Conservation (phyloP, 179 eudicot genomes). For the Beta lomatogona region DNA sequence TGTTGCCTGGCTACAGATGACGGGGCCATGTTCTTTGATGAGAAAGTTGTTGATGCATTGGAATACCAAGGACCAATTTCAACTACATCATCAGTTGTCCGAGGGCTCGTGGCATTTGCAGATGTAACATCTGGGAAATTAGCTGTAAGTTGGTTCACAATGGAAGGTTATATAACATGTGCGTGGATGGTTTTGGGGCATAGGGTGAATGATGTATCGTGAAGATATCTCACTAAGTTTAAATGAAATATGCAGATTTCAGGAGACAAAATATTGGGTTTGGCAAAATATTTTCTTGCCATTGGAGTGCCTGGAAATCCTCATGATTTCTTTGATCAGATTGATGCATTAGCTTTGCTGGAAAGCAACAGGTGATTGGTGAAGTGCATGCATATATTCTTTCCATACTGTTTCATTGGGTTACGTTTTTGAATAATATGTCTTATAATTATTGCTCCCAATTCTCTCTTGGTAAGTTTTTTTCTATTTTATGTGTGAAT, state of each 20-base stretch:
- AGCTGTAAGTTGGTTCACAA: constrained; percentile 49
- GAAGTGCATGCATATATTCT: background rate
- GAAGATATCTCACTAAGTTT: constrained; percentile 11
- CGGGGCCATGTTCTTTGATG: constrained; percentile 87
- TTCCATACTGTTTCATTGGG: background rate
- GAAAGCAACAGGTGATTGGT: constrained; percentile 59
- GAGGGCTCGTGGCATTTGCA: constrained; percentile 78
- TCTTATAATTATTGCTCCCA: background rate
- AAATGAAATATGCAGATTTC: constrained; percentile 56
- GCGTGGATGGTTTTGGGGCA: background rate
- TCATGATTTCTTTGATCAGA: constrained; percentile 76
- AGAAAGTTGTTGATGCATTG: constrained; percentile 66
- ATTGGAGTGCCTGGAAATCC: constrained; percentile 77
- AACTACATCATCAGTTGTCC: constrained; percentile 74
- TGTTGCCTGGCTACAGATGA: constrained; percentile 56
- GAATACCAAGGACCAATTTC: constrained; percentile 76
- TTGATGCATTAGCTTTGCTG: constrained; percentile 74
- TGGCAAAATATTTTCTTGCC: constrained; percentile 89
- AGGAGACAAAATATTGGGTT: constrained; percentile 74
- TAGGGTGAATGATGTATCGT: background rate
- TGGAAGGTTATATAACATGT: background rate
- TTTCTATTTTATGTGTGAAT: background rate
- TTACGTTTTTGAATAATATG: too few species aligned
- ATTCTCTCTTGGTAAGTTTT: background rate
- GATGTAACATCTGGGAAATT: constrained; percentile 64